Percentiles rank a stretch among this genome's conserved stretches.
These are phyloP conservation scores for Withania somnifera DNA, from an alignment of 305 asterid species.

Conservation along the genomic window DNA sequence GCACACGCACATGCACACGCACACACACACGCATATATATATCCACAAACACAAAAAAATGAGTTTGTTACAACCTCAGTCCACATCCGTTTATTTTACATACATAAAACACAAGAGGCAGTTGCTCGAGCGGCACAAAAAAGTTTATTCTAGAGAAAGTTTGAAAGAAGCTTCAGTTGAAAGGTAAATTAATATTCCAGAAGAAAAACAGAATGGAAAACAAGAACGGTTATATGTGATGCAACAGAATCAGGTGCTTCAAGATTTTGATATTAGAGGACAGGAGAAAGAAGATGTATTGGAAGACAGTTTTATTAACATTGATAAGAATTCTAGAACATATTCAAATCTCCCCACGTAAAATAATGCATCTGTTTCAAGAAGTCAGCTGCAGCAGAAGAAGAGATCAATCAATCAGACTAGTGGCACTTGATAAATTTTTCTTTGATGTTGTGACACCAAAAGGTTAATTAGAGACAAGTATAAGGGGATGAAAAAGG, in stretches of 20 bases:
- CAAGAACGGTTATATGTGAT: background rate
- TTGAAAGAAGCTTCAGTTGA: background rate
- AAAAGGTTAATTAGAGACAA: background rate
- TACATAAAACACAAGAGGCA: background rate
- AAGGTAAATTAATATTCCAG: background rate
- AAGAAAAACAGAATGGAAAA: background rate
- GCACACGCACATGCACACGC: too few species aligned
- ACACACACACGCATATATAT: too few species aligned
- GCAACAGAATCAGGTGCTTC: background rate
- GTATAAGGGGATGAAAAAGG: background rate
- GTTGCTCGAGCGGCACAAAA: background rate
- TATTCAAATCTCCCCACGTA: background rate
- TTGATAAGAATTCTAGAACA: background rate
- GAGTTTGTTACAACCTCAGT: background rate
- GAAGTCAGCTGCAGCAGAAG: background rate
- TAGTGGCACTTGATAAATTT: background rate
- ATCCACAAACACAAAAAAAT: too few species aligned
- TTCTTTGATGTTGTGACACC: background rate
- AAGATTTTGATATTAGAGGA: background rate
- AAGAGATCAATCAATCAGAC: background rate
- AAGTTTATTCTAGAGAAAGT: background rate
- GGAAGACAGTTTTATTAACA: background rate
- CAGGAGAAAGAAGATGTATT: background rate
- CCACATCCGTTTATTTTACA: background rate
- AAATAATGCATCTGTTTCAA: background rate